These are phyloP conservation scores for Immersiella caudata DNA, from an alignment of 495 filamentous ascomycete genomes.

Conservation along the genomic window DNA sequence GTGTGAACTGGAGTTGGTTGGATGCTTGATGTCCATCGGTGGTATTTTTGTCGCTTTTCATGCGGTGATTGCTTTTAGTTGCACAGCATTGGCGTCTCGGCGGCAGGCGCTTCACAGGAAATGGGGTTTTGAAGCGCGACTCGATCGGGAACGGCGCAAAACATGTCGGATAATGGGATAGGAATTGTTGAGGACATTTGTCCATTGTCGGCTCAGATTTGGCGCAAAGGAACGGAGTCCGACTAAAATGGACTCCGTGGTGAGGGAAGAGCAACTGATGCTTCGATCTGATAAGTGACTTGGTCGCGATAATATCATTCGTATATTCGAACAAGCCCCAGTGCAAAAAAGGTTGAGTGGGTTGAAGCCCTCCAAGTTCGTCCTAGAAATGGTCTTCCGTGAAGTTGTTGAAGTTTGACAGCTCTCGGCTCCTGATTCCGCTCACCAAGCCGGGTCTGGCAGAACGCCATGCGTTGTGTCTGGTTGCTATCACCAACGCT, in stretches of 20 bases:
- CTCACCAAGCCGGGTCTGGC: not conserved
- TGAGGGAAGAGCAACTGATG: not conserved
- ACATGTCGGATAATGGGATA: not conserved
- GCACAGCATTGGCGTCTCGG: constrained; percentile 20
- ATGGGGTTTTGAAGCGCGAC: not conserved
- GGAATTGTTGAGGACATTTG: not conserved
- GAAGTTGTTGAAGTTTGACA: too few species aligned
- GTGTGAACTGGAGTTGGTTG: not conserved
- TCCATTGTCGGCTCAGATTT: not conserved
- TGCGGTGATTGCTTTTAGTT: constrained; percentile 11
- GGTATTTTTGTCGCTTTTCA: constrained; percentile 6
- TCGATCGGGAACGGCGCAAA: not conserved
- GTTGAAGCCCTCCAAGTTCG: too few species aligned
- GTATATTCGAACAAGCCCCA: not conserved
- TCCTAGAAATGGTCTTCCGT: too few species aligned
- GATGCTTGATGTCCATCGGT: not conserved
- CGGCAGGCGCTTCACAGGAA: not conserved
- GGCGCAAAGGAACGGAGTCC: not conserved
- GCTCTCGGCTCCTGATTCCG: too few species aligned
- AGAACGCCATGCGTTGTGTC: too few species aligned
- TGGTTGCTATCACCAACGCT: not conserved
- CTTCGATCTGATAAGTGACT: not conserved
- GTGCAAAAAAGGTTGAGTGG: not conserved
- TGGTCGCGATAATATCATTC: not conserved
- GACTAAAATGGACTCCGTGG: not conserved